Evolutionary conservation across 495 filamentous ascomycete genomes (phyloP), one percentile per base, ranked within the genome.

Genomic region (Amniculicola lignicola): DNA sequence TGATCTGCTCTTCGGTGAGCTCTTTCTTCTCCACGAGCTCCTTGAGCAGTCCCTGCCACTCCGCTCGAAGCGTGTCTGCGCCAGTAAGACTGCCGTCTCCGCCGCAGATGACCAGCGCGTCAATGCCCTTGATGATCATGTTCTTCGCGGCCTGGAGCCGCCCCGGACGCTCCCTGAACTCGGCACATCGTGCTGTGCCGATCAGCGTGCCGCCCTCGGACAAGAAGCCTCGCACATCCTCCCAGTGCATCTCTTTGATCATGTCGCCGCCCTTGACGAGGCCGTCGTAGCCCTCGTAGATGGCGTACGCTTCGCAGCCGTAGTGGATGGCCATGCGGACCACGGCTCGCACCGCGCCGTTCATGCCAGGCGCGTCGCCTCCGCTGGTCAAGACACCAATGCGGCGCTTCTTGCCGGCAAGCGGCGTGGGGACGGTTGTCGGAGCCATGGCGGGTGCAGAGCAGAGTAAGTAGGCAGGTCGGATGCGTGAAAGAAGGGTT

Each of bases 351-450:
- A 96, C 90, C 19, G 87, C 89, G 38, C 86, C 90, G 70, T 95
- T 97, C 94, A 99, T 99, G 63, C 94, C 94, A 3, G 94, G 93
- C 33, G 92, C 89, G 77, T 99, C 94, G 63, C 94, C 94, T 59
- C 94, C 94, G 57, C 87, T 93, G 57, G 94, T 99, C 85, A 99
- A 88, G 55, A 97, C 85, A 42, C 82, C 94, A 66, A 99, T 94
- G 61, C 85, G 83, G 75, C 92, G 90, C 68, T 83, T 85, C 59
- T 68, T 66, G 31, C 57, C 61, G 40, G 25, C 1, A 12, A 60
- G 44, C 12, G 57, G 49, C 35, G 49, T 12, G 15, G 57, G 57
- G 21, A 31, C 14, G 14, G 39, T 18, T 2, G 38, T 41, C 1
- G 57, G 50, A 12, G 57, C 49, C 57, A 60, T 60, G 43, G 1